A percentile compares a stretch with the other conserved stretches of the same genome.
Evolutionary conservation across 2,329 filamentous ascomycete genomes (phyloP).

Genomic region (Fusarium sp.): DNA sequence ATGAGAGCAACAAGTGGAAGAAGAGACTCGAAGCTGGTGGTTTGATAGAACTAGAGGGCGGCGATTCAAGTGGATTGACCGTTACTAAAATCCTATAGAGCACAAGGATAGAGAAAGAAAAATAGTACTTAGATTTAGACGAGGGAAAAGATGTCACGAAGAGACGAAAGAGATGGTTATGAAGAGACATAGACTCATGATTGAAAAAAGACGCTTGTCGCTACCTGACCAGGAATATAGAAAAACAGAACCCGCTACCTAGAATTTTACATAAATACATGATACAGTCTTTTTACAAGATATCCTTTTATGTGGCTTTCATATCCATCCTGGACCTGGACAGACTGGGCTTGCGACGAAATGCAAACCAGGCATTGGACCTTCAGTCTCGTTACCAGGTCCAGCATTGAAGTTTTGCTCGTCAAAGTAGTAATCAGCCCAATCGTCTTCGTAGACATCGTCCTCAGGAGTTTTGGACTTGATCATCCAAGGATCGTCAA

Average conservation of each 20-base stretch:
- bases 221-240: conserved; percentile 28
- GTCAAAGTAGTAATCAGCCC: conserved; percentile 50
- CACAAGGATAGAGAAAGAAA: conserved; percentile 10
- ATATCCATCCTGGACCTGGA: conserved; percentile 44
- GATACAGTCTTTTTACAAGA: conserved; percentile 13
- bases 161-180: conserved; percentile 31
- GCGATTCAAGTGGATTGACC: conserved; percentile 59
- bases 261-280: conserved; percentile 11
- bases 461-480: conserved; percentile 9
- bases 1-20: conserved; percentile 81
- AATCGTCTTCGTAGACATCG: conserved; percentile 44
- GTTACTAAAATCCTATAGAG: conserved; percentile 63
- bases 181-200: conserved; percentile 33
- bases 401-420: conserved; percentile 36
- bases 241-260: conserved; percentile 31
- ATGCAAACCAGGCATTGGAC: conserved; percentile 18
- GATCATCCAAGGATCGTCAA: conserved; percentile 29
- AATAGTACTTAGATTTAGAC: conserved; percentile 16
- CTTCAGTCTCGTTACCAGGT: conserved; percentile 3
- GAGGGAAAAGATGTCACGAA: conserved; percentile 24
- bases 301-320: not conserved
- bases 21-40: conserved; percentile 73
- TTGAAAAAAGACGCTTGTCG: conserved; percentile 27
- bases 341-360: conserved; percentile 35
- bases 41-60: conserved; percentile 62